Conservation (phyloP, 495 filamentous ascomycete species). For the Pseudoneurospora amorphoporcata region DNA sequence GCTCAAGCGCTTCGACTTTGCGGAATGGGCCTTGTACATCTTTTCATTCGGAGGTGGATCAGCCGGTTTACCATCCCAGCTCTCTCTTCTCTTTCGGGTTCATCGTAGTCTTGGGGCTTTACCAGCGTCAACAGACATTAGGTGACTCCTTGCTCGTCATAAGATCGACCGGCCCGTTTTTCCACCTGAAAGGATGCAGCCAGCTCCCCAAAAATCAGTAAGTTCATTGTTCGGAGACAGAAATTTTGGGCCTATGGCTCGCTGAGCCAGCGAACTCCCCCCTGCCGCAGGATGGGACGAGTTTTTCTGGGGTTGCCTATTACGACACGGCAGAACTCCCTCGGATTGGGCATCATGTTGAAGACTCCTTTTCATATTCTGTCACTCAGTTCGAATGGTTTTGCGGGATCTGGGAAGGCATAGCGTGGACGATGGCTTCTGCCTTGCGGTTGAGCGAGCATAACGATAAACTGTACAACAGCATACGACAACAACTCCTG, state of each 20-base stretch:
- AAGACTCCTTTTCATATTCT: not conserved
- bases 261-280: not conserved
- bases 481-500: not conserved
- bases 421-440: not conserved
- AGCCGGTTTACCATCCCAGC: not conserved
- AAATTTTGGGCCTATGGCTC: not conserved
- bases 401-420: not conserved
- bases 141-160: not conserved
- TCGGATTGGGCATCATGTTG: not conserved
- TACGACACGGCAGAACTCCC: not conserved
- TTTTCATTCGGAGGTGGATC: not conserved
- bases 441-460: not conserved
- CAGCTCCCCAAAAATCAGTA: not conserved
- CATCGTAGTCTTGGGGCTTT: not conserved
- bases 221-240: not conserved
- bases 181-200: not conserved
- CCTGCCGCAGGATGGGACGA: not conserved
- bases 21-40: not conserved
- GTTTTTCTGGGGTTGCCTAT: not conserved
- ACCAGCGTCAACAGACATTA: not conserved
- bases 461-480: not conserved
- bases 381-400: not conserved
- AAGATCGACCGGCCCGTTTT: not conserved
- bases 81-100: not conserved
- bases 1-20: not conserved